Base-by-base conservation (phyloP, 805 yeast genomes). In the Saccharomycopsis guyanensis region DNA sequence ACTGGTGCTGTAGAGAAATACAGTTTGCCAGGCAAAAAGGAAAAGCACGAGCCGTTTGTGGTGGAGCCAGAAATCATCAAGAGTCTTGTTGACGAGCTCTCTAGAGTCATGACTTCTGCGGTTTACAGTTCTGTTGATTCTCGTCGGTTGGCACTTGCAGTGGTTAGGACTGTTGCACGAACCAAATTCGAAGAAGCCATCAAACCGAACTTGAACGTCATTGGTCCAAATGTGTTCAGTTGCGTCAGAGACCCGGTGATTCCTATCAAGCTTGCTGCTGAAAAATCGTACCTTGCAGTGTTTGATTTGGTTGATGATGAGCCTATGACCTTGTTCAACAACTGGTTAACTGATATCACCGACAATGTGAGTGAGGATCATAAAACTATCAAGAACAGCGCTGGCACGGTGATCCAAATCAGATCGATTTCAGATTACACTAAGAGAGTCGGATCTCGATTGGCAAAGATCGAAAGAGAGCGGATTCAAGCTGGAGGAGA, bases 231-330 rank as follows among this genome's bases (percentile, higher is more conserved):
- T 10, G 80, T 88, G 2, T 91, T 91, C 61, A 68, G 82, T 0
- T 81, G 93, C 60, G 82, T 91, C 35, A 73, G 98, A 54, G 96
- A 89, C 58, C 72, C 80, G n/a, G 70, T 86, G 40, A 86, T 91
- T 57, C 97, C 98, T 3, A 81, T 91, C 55, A 89, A 88, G 58
- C 71, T 91, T 52, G 96, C 97, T 1, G 96, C 96, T 5, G 98
- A 91, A 62, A 86, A 86, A 66, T 88, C 94, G 0, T 88, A 75
- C 61, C 61, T 89, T 54, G 77, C 86, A 1, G 59, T 87, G 15
- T 82, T 88, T 64, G 70, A 74, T 40, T 67, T 91, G 55, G 81
- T 85, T 27, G 86, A 82, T 23, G 95, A 84, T 52, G 74, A 66
- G 7, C 66, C 70, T 18, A 60, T 73, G 65, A 62, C 52, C 1